Evolutionary conservation across 1,284 basidiomycete genomes (phyloP), one percentile per base, ranked within the genome.

Genomic region (Sporisorium exsertum): DNA sequence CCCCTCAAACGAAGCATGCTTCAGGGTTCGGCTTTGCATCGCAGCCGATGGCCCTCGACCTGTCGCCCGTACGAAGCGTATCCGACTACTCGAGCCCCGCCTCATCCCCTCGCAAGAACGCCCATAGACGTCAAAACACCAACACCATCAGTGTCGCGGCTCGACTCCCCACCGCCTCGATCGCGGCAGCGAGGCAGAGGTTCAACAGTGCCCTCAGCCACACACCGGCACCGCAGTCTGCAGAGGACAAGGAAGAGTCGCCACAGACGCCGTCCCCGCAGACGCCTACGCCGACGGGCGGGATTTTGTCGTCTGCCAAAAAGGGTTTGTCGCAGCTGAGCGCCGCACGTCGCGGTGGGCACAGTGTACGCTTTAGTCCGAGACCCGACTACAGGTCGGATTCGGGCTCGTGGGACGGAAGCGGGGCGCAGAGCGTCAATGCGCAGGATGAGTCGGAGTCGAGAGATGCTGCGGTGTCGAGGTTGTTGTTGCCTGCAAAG

Each of bases 291-390:
- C 64, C 67, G 9, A 75, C 62, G 7, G 58, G 37, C 18, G 60
- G 67, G 10, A 66, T 75, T 18, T 29, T 67, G 15, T 46, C 66
- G 5, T 65, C 66, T 10, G 49, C 59, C 5, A 70, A 53, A 26
- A 71, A 68, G 35, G 58, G 50, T 0, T 12, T 43, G 35, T 32
- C 55, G 33, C 51, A 53, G 45, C 43, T 63, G 24, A 64, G 62
- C 26, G 45, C 59, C 2, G 56, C 56, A 1, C 26, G 60, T 5
- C 33, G 66, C n/a, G n/a, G n/a, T 13, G 57, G 64, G 20, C 73
- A 68, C 22, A 77, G 66, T 46, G 74, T 77, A 0, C 46, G 74
- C 1, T 77, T 77, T 56, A 77, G 74, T 22, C 74, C 74, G 27
- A 50, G 65, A 35, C 74, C 74, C 0, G 74, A 77, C 43, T 77